These are phyloP conservation scores for Babesia gibsoni DNA, from an alignment of 169 alveolate genomes.

Conservation along the genomic window DNA sequence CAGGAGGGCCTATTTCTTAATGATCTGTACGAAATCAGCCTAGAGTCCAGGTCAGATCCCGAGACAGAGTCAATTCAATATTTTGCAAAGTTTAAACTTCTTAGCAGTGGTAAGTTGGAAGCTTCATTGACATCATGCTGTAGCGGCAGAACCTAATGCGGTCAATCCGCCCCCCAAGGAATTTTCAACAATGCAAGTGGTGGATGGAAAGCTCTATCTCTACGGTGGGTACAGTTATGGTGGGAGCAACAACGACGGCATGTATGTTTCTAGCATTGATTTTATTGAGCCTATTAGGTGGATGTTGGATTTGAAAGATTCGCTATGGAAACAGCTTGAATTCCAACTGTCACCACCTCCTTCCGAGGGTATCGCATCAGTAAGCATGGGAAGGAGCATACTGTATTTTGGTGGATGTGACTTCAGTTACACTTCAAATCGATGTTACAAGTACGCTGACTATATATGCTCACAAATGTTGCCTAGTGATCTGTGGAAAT, in stretches of 20 bases:
- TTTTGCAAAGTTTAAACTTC: conserved; percentile 35
- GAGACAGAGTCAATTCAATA: conserved; percentile 19
- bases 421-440: conserved; percentile 43
- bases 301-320: conserved; percentile 27
- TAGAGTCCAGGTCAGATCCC: conserved; percentile 11
- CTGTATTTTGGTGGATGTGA: conserved; percentile 63
- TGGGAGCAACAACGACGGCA: conserved; percentile 56
- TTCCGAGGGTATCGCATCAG: conserved; percentile 39
- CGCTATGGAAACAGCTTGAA: conserved; percentile 32
- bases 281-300: conserved; percentile 22
- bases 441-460: conserved; percentile 44
- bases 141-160: conserved; percentile 4
- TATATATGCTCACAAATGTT: background rate
- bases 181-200: conserved; percentile 31
- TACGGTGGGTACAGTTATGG: conserved; percentile 61
- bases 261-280: background rate
- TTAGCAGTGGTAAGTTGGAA: conserved; percentile 20
- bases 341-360: conserved; percentile 51
- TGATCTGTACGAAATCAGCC: conserved; percentile 47
- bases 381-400: conserved; percentile 59
- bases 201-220: conserved; percentile 45
- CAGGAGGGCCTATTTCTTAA: conserved; percentile 58
- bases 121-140: background rate
- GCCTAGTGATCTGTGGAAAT: conserved; percentile 46
- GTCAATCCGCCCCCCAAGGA: conserved; percentile 64